Evolutionary conservation across 768 basidiomycete genomes (phyloP), one percentile per base, ranked within the genome.

Genomic region (Mycena capillaripes): DNA sequence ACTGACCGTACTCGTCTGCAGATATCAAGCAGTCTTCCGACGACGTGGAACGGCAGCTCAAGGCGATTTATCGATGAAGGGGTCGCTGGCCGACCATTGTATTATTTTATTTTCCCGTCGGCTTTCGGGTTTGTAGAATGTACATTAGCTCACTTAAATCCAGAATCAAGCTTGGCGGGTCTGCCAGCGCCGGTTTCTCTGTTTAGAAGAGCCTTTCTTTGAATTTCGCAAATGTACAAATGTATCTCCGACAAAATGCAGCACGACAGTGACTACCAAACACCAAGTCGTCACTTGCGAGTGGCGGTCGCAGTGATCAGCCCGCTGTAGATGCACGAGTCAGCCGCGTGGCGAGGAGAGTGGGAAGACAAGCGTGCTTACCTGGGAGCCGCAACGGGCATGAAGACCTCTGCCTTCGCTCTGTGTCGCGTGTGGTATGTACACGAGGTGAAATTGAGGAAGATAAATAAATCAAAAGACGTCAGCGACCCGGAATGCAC

Each of bases 361-460:
- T 21, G 4, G 12, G n/a, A 25, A 23, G 11, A 9, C 1, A 12
- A 23, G 7, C 6, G 10, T 0, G 14, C 56, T 34, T 29, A 94
- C 94, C 94, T 95, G 25, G 96, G 96, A n/a, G 94, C 93, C 40
- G 92, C 88, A 70, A 95, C 84, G 58, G 97, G 95, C 71, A 90
- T 86, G 82, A 97, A 97, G 29, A 98, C 97, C 80, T 97, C 96
- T 21, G 95, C 95, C 19, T 87, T 84, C 1, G 88, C 85, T 80
- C 93, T 95, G 84, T 60, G 38, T n/a, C 32, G 25, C 36, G 40
- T 19, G 9, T n/a, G n/a, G n/a, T n/a, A n/a, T n/a, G n/a, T n/a
- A n/a, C n/a, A n/a, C n/a, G n/a, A 23, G 44, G 21, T 29, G 8
- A 27, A 1, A 27, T 14, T 7, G 9, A 17, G 3, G 66, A 53